Base-by-base conservation (phyloP, 805 yeast species). In the Komagataella phaffii region DNA sequence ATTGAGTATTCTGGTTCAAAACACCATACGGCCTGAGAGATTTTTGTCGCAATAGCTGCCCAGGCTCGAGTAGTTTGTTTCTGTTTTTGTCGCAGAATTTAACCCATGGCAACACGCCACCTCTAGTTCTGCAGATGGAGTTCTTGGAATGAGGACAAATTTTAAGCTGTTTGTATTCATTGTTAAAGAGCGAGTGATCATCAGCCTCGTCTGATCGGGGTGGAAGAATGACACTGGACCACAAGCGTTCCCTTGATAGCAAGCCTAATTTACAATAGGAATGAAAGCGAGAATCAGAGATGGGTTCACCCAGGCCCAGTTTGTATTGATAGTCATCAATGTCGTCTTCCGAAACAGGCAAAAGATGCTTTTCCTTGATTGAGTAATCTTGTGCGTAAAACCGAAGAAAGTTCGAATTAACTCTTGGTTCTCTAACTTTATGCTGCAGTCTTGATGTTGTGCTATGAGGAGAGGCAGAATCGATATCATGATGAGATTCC, bases 141-240 rank as follows among this genome's bases (percentile, higher is more conserved):
- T 44, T 44, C 24, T 19, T 45, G 10, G 18, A 44, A 7, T 6
- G 17, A 14, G 43, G 17, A 10, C 30, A 36, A 24, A 24, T 10
- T 8, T 49, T 51, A 24, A 55, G 58, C 12, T 57, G 58, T 30
- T 66, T 66, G 10, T 64, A 59, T 45, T 59, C 61, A 7, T 64
- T 50, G 53, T 63, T 64, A 18, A 70, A 71, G 7, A 51, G 24
- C 7, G 53, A 48, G 18, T 24, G 23, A 17, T 51, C 49, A 8
- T 17, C 50, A 12, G 59, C 53, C 1, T 57, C 53, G 55, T 79
- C 85, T 1, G 55, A 53, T 47, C 83, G 65, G 21, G 84, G 82
- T 3, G 75, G 73, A 36, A 80, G 59, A 4, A 80, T 68, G 14
- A 80, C 80, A 50, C 68, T 70, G 44, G 69, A 67, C 82, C 82